These are phyloP conservation scores for Mycosphaerelloides madeirae DNA, from an alignment of 2,329 filamentous ascomycete species.

Conservation along the genomic window DNA sequence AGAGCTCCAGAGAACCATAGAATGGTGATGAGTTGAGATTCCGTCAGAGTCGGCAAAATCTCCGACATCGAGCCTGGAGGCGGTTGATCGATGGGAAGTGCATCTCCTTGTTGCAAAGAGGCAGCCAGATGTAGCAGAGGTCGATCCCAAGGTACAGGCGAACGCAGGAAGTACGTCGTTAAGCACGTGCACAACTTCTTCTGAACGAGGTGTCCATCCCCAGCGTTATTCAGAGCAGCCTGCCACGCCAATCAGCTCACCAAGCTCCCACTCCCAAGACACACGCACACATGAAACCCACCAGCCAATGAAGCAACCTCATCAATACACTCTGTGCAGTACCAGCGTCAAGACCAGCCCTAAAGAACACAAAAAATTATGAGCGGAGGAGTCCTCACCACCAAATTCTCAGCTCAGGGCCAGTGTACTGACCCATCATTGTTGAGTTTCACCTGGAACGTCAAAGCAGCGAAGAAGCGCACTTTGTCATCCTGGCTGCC, in stretches of 20 bases:
- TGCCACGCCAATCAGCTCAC: conserved; percentile 9
- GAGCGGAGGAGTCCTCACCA: conserved; percentile 24
- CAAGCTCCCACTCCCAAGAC: background rate
- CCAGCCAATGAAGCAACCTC: conserved; percentile 60
- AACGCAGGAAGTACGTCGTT: conserved; percentile 69
- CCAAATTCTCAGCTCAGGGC: conserved; percentile 28
- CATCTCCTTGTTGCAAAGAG: conserved; percentile 25
- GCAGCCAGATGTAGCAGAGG: conserved; percentile 46
- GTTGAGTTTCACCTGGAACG: conserved; percentile 90
- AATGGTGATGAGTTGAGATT: conserved; percentile 51
- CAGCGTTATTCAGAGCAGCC: conserved; percentile 44
- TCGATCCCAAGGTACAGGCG: conserved; percentile 61
- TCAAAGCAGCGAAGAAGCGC: conserved; percentile 88
- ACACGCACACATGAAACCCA: conserved; percentile 26
- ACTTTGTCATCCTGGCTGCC: conserved; percentile 65
- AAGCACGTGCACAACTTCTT: conserved; percentile 74
- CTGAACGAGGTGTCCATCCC: conserved; percentile 57
- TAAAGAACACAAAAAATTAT: conserved; percentile 13
- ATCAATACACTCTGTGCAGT: conserved; percentile 57
- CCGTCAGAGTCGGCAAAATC: conserved; percentile 45
- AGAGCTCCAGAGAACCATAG: conserved; percentile 62
- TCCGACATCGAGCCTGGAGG: conserved; percentile 44
- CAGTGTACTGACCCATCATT: conserved; percentile 33
- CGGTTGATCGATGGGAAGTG: conserved; percentile 16
- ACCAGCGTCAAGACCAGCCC: conserved; percentile 48